A percentile compares a stretch with the other conserved stretches of the same genome.
phyloP scores from a whole-genome alignment of 2,329 filamentous ascomycete genomes.

The Madurella fahalii region DNA sequence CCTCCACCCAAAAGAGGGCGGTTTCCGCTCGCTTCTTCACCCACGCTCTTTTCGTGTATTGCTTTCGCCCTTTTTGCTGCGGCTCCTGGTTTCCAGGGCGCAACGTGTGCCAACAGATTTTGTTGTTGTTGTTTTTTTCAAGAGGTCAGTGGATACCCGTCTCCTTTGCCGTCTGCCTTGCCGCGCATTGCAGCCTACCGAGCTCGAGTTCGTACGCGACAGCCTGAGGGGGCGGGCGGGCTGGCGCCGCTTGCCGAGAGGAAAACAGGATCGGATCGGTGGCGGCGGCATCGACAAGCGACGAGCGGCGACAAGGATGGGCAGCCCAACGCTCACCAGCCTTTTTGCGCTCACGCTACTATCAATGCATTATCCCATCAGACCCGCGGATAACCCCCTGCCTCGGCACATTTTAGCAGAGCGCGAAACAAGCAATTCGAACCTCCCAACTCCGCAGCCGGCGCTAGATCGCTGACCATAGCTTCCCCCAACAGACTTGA shows the following conservation, averaged over 20 bases:
- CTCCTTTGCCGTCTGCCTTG: conserved; percentile 6
- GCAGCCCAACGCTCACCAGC: neutral
- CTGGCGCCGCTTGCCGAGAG: too few relatives aligned
- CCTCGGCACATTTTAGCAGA: neutral
- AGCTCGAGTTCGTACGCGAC: neutral
- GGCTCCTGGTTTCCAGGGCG: conserved; percentile 46
- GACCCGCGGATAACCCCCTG: neutral
- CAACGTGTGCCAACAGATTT: conserved; percentile 35
- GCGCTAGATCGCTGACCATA: conserved; percentile 16
- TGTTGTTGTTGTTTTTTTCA: conserved; percentile 32
- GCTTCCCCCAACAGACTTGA: conserved; percentile 27
- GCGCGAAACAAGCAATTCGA: neutral
- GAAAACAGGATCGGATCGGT: neutral
- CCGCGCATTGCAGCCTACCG: neutral
- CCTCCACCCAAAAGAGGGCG: conserved; percentile 25
- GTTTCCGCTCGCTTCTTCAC: conserved; percentile 21
- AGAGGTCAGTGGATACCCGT: conserved; percentile 29
- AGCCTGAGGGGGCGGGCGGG: neutral
- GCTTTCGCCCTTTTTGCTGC: conserved; percentile 32
- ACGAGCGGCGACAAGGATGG: neutral
- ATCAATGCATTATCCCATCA: neutral
- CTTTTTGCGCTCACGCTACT: conserved; percentile 5
- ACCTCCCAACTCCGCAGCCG: conserved; percentile 3
- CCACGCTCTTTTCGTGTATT: conserved; percentile 39
- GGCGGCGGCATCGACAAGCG: neutral